Conservation (phyloP, 345 rosid genomes). For the Aurinia saxatilis region DNA sequence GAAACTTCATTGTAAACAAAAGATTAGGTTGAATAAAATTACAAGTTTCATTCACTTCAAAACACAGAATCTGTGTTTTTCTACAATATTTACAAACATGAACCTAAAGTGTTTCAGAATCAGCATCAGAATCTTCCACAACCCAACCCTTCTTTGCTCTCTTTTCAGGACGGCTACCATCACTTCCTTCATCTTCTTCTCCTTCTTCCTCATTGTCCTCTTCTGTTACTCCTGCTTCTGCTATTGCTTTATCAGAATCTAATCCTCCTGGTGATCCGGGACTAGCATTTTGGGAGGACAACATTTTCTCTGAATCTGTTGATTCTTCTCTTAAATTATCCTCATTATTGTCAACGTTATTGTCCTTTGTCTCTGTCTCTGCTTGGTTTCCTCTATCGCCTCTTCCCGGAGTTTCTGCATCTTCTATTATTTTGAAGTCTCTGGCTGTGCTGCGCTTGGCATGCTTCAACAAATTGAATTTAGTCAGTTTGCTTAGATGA, state of each 20-base stretch:
- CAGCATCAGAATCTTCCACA: slow-evolving; percentile 58
- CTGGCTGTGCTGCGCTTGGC: slow-evolving; percentile 84
- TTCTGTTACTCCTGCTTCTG: neutral
- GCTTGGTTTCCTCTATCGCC: slow-evolving; percentile 31
- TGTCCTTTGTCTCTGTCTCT: slow-evolving; percentile 19
- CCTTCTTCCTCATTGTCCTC: neutral
- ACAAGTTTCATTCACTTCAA: too few species aligned
- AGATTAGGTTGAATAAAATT: too few species aligned
- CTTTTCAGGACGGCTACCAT: slow-evolving; percentile 28
- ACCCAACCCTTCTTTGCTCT: slow-evolving; percentile 38
- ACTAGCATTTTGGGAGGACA: slow-evolving; percentile 25
- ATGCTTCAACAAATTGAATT: slow-evolving; percentile 62
- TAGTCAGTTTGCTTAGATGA: slow-evolving; percentile 65
- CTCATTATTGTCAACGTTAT: neutral
- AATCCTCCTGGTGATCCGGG: slow-evolving; percentile 26
- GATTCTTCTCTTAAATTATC: slow-evolving; percentile 32
- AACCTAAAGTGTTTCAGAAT: slow-evolving; percentile 21
- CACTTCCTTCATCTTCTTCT: slow-evolving; percentile 9
- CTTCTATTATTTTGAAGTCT: slow-evolving; percentile 66
- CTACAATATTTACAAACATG: neutral
- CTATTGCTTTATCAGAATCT: slow-evolving; percentile 30
- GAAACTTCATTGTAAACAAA: too few species aligned
- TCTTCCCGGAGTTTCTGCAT: slow-evolving; percentile 4
- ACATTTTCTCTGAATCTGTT: slow-evolving; percentile 25
- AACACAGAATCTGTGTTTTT: too few species aligned